Conservation (phyloP, 306 rosid species). For the Cucurbita moschata region DNA sequence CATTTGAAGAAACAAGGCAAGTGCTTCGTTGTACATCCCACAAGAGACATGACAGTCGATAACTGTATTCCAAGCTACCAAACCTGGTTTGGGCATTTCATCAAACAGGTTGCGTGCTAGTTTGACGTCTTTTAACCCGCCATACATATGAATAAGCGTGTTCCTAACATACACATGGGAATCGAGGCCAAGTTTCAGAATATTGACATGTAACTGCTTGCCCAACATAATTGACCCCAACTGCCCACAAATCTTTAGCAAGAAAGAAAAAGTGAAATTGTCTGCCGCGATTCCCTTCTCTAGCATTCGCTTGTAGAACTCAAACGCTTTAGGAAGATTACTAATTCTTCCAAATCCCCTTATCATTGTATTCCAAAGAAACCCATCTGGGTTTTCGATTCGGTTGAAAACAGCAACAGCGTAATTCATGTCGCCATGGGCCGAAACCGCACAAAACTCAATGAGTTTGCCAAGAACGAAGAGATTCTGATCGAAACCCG, state of each 20-base stretch:
- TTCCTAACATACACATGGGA: slow-evolving; percentile 48
- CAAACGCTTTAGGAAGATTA: slow-evolving; percentile 26
- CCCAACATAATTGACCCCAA: slow-evolving; percentile 29
- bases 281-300: slow-evolving; percentile 16
- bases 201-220: slow-evolving; percentile 36
- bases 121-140: slow-evolving; percentile 25
- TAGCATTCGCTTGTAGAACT: slow-evolving; percentile 39
- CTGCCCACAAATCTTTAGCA: slow-evolving; percentile 36
- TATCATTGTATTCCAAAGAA: slow-evolving; percentile 59
- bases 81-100: slow-evolving; percentile 32
- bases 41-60: slow-evolving; percentile 33
- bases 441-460: slow-evolving; percentile 31
- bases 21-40: slow-evolving; percentile 27
- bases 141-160: slow-evolving; percentile 60
- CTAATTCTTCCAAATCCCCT: slow-evolving; percentile 46
- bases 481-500: slow-evolving; percentile 32
- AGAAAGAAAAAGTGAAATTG: slow-evolving; percentile 52
- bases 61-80: slow-evolving; percentile 67
- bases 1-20: slow-evolving; percentile 39
- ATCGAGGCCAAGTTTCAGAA: slow-evolving; percentile 32
- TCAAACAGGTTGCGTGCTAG: slow-evolving; percentile 47
- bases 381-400: slow-evolving; percentile 43
- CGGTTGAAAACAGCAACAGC: slow-evolving; percentile 32
- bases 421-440: slow-evolving; percentile 29
- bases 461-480: slow-evolving; percentile 44